Percentiles rank a stretch among this genome's conserved stretches.
Evolutionary conservation across 164 flowering plant species (phyloP).

Genomic region (Annona cherimola): DNA sequence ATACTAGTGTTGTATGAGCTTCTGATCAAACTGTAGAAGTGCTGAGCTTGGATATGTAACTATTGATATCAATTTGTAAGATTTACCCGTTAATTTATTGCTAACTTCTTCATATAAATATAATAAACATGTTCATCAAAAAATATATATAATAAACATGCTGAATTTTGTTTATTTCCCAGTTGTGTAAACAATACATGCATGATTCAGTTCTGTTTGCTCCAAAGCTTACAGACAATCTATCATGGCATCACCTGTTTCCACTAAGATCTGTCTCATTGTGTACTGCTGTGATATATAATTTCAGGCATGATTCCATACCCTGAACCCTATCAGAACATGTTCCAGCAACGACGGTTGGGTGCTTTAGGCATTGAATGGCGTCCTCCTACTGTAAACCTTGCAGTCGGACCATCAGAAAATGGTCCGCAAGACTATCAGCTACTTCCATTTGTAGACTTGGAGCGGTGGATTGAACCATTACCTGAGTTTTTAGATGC

Average conservation of each 20-base stretch:
- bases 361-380: constrained; percentile 88
- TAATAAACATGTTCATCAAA: too few species aligned
- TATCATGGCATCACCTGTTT: neutral
- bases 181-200: neutral
- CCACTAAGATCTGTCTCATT: constrained; percentile 1
- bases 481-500: constrained; percentile 61
- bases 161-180: neutral
- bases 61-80: too few species aligned
- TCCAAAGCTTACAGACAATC: neutral
- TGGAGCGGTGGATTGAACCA: constrained; percentile 71
- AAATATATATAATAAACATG: too few species aligned
- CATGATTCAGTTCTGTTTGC: neutral
- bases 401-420: constrained; percentile 74
- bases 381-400: constrained; percentile 71
- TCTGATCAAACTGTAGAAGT: neutral
- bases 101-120: too few species aligned
- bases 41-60: too few species aligned
- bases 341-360: constrained; percentile 73
- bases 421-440: constrained; percentile 63
- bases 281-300: constrained; percentile 11
- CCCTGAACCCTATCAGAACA: constrained; percentile 89
- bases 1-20: neutral
- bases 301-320: constrained; percentile 86
- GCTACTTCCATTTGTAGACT: constrained; percentile 63
- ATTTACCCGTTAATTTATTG: too few species aligned